Evolutionary conservation across 2,329 filamentous ascomycete species (phyloP), one percentile per base, ranked within the genome.

Genomic region (Pseudogymnoascus sp.): DNA sequence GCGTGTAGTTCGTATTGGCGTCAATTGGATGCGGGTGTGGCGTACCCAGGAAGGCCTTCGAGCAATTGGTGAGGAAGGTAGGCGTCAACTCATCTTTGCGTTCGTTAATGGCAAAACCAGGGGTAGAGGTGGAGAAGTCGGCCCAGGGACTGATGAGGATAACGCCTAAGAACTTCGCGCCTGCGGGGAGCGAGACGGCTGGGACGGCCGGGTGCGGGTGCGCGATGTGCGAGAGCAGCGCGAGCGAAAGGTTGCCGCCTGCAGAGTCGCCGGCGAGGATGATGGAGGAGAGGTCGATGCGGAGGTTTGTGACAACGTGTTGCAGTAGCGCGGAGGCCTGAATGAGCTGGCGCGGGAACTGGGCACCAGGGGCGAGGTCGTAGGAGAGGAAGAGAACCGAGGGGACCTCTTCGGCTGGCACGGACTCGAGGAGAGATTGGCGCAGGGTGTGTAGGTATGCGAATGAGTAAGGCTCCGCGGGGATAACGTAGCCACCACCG

Each of bases 121-220:
- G 69, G 25, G 76, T 76, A 16, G 76, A 70, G 0, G 73, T 74
- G n/a, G 75, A 72, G 63, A 86, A 79, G 1, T 76, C 76, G 1
- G 77, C 74, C 84, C 84, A 87, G 0, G 84, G 84, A 0, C 78
- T 79, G 61, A 87, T 78, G 6, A 85, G 73, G 6, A 85, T 67
- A 0, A 78, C 75, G 3, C 76, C 81, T 2, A 76, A 76, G 14
- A 86, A 71, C 7, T 75, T 76, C 9, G 12, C 32, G 22, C 22
- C 35, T 2, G 68, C 68, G 0, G 70, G 66, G 6, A 82, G 68
- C 0, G 68, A 60, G 18, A 85, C 62, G 0, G 72, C 69, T 0
- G 75, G 69, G 41, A 84, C 86, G 80, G 77, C 73, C 0, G 78
- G 74, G 63, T 85, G 83, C 0, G 84, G 81, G 66, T 87, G 84